These are phyloP conservation scores for Cadophora luteo-olivacea DNA, from an alignment of 2,329 filamentous ascomycete species.

Conservation along the genomic window DNA sequence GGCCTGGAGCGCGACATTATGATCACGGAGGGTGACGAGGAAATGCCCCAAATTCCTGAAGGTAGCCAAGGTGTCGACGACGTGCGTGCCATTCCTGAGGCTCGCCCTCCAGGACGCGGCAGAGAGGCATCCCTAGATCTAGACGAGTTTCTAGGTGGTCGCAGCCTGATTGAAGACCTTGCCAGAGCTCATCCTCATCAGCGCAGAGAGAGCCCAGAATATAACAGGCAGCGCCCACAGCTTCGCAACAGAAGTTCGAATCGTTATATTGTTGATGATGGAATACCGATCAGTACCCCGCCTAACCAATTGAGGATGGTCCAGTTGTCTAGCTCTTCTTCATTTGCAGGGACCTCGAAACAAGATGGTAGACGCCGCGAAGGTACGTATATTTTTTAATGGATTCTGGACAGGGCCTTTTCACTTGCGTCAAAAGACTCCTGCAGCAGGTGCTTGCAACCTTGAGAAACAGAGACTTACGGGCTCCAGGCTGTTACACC, in stretches of 20 bases:
- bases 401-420: too few species aligned
- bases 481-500: conserved; percentile 13
- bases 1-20: neutral
- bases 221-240: neutral
- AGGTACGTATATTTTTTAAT: neutral
- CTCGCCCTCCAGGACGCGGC: neutral
- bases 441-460: neutral
- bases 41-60: neutral
- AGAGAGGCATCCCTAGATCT: neutral
- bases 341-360: neutral
- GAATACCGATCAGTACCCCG: neutral
- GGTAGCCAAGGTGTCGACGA: neutral
- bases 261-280: neutral
- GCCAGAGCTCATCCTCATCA: neutral
- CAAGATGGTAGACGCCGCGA: neutral
- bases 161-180: neutral
- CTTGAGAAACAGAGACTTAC: neutral
- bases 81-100: neutral
- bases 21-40: neutral
- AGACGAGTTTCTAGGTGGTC: neutral
- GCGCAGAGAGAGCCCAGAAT: neutral
- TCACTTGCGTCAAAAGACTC: too few species aligned
- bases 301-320: neutral
- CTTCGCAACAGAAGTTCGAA: neutral
- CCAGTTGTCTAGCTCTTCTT: neutral